Base-by-base conservation (phyloP, 495 filamentous ascomycete genomes). In the Lasiosphaeriaceae sp. region DNA sequence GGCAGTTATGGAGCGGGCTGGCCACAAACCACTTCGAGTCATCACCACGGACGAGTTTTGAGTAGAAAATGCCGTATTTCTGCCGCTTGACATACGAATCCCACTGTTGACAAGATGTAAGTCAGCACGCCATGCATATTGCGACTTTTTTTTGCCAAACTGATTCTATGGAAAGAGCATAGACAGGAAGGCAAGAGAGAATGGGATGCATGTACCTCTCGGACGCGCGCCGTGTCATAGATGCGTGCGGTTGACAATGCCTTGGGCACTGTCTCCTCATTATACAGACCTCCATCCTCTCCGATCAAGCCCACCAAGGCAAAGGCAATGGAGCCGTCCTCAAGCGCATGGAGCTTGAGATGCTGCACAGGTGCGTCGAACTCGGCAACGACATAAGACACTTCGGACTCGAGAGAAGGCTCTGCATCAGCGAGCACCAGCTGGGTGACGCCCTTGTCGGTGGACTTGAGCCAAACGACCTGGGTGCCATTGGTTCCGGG, bases 11-110 rank as follows among this genome's bases (percentile, higher is more conserved):
- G 5, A 69, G 47, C 21, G 37, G 31, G 16, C 50, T 52, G n/a
- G 49, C 12, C 17, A 68, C 23, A 60, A 66, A 3, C 21, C n/a
- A 20, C 45, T 47, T 11, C 17, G 3, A 14, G 16, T 52, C 57
- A 12, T 56, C 55, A 0, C 23, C 35, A 12, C 57, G 61, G 49
- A 52, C 45, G 1, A 70, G 52, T 11, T 55, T 59, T 16, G 66
- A 64, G 54, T 66, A 72, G 58, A 67, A 69, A 16, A 72, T 56
- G 11, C 56, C 49, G 41, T 62, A 56, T 17, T 48, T 59, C 11
- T 61, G 41, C 9, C 50, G 54, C 14, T 60, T 54, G 14, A 45
- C 55, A 34, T 54, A 61, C 0, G 47, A 23, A 49, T 65, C 50
- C 56, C 58, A 65, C 63, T 68, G 20, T 67, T 26, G 8, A 4